Evolutionary conservation across 2,329 filamentous ascomycete genomes (phyloP).

Genomic region (Stemphylium vesicarium): DNA sequence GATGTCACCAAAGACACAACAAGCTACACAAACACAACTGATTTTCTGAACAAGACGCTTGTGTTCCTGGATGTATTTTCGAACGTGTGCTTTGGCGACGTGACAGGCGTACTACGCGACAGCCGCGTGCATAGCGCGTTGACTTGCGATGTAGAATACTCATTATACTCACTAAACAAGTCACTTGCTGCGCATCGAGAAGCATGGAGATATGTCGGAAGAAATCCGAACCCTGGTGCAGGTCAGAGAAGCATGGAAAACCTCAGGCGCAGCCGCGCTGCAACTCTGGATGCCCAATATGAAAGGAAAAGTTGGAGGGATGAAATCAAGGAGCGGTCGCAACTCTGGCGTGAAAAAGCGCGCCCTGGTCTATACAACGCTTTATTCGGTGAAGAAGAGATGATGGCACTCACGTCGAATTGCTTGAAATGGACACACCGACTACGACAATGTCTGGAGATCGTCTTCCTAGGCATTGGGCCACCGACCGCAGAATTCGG

Average conservation of each 20-base stretch:
- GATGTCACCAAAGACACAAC: constrained; percentile 13
- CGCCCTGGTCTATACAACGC: constrained; percentile 4
- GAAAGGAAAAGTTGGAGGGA: constrained; percentile 15
- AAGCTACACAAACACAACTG: constrained; percentile 1
- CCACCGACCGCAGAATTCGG: constrained; percentile 15
- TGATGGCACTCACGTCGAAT: constrained; percentile 2
- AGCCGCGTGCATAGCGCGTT: constrained; percentile 11
- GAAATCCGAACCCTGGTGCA: neutral
- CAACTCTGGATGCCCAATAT: constrained; percentile 1
- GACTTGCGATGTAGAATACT: constrained; percentile 13
- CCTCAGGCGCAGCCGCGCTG: constrained; percentile 4
- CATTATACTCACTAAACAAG: constrained; percentile 19
- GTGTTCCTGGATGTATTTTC: constrained; percentile 21
- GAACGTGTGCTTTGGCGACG: constrained; percentile 19
- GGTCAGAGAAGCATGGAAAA: constrained; percentile 1
- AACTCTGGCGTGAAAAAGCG: constrained; percentile 18
- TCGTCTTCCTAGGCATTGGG: constrained; percentile 16
- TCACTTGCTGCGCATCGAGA: constrained; percentile 20
- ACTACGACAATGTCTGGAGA: constrained; percentile 18
- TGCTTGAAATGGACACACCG: constrained; percentile 13
- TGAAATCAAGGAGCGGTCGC: constrained; percentile 16
- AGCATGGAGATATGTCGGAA: constrained; percentile 15
- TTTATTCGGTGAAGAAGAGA: constrained; percentile 18
- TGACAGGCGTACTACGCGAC: constrained; percentile 17
- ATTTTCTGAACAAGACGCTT: constrained; percentile 10